Evolutionary conservation across 768 basidiomycete species (phyloP).

Genomic region (Cystobasidium tubakii): DNA sequence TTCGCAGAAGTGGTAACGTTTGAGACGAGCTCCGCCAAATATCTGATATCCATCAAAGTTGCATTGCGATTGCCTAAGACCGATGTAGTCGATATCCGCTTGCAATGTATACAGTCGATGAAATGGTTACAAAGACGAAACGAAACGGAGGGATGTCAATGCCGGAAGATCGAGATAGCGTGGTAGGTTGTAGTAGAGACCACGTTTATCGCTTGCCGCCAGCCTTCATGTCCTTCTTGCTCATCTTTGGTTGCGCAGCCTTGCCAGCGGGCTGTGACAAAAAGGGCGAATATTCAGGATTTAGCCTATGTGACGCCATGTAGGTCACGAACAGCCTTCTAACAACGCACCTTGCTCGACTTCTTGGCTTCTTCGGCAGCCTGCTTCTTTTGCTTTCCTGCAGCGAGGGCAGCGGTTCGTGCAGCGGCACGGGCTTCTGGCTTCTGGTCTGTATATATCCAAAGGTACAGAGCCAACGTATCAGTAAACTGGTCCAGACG

Average conservation of each 20-base stretch:
- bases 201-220: constrained; percentile 36
- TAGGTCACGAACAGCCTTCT: background rate
- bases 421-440: constrained; percentile 70
- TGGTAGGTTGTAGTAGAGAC: too few species aligned
- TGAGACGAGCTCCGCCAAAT: background rate
- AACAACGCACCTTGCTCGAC: constrained; percentile 31
- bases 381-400: constrained; percentile 47
- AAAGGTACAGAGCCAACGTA: too few species aligned
- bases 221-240: constrained; percentile 39
- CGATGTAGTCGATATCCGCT: background rate
- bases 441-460: constrained; percentile 37
- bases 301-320: too few species aligned
- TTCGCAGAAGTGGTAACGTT: background rate
- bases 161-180: background rate
- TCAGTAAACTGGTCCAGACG: background rate
- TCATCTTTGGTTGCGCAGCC: constrained; percentile 35
- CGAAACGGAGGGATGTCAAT: background rate
- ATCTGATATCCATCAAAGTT: background rate
- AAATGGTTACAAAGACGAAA: background rate
- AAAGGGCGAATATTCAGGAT: background rate
- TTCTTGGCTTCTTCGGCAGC: constrained; percentile 43
- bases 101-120: background rate
- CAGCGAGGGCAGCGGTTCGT: constrained; percentile 49
- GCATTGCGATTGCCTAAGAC: background rate
- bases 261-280: constrained; percentile 35